phyloP scores from a whole-genome alignment of 208 protist species.

The Leishmania guyanensis region DNA sequence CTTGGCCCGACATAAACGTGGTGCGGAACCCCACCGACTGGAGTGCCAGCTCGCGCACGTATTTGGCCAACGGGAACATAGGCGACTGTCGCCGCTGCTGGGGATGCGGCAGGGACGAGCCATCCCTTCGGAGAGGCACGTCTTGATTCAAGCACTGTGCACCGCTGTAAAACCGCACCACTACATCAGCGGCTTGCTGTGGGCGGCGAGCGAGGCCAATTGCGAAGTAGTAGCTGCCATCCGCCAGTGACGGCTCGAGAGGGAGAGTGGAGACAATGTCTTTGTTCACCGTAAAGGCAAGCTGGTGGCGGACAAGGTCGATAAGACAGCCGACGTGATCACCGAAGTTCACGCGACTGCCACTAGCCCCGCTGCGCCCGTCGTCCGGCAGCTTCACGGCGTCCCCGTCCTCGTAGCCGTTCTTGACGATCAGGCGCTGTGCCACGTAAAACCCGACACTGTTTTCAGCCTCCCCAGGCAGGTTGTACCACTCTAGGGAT shows the following conservation, averaged over 20 bases:
- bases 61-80: slow-evolving; percentile 15
- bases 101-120: background rate
- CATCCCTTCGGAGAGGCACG: background rate
- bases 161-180: slow-evolving; percentile 55
- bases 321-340: slow-evolving; percentile 76
- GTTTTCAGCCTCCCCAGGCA: slow-evolving; percentile 68
- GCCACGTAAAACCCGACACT: slow-evolving; percentile 75
- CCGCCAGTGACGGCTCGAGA: slow-evolving; percentile 19
- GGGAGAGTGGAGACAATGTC: slow-evolving; percentile 29
- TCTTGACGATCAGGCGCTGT: slow-evolving; percentile 64
- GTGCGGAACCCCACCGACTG: slow-evolving; percentile 15
- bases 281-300: slow-evolving; percentile 76
- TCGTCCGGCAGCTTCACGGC: slow-evolving; percentile 39
- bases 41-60: slow-evolving; percentile 19
- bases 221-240: slow-evolving; percentile 53
- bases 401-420: slow-evolving; percentile 51
- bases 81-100: background rate
- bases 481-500: slow-evolving; percentile 40
- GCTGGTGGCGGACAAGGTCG: slow-evolving; percentile 55
- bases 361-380: slow-evolving; percentile 7
- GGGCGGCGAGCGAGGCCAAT: slow-evolving; percentile 59
- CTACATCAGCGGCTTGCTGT: slow-evolving; percentile 28
- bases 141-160: slow-evolving; percentile 8
- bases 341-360: slow-evolving; percentile 40
- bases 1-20: slow-evolving; percentile 3